A percentile compares a stretch with the other conserved stretches of the same genome.
Conservation (phyloP, 2,329 filamentous ascomycete genomes). For the Chaetomium sp. region DNA sequence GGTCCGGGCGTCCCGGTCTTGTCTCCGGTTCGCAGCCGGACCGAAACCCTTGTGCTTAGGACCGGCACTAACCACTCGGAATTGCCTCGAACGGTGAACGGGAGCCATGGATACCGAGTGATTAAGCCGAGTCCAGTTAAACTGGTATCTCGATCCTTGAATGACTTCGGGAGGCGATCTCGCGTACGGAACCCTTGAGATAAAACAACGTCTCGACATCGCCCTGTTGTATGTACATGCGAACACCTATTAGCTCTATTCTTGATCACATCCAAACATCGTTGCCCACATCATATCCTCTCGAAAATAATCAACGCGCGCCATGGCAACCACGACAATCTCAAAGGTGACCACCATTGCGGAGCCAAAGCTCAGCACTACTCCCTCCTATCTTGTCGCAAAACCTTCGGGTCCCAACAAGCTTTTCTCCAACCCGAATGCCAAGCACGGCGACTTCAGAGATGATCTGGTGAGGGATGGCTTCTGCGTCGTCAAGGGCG, state of each 20-base stretch:
- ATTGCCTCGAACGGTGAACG: neutral
- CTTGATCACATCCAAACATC: neutral
- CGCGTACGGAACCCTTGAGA: neutral
- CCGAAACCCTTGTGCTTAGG: neutral
- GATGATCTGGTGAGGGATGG: slow-evolving; percentile 8
- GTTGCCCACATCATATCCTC: too few relatives aligned
- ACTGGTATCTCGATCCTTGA: neutral
- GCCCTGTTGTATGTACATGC: too few relatives aligned
- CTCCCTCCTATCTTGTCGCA: neutral
- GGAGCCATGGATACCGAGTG: neutral
- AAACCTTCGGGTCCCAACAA: slow-evolving; percentile 14
- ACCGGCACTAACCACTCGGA: neutral
- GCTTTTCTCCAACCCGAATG: slow-evolving; percentile 4
- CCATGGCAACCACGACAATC: slow-evolving; percentile 14
- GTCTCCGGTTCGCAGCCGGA: neutral
- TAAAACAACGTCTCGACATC: neutral
- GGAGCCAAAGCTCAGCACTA: neutral
- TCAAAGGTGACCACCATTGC: neutral
- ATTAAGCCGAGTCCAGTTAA: neutral
- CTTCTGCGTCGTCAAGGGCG: slow-evolving; percentile 17
- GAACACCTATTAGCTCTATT: neutral
- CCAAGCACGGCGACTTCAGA: slow-evolving; percentile 13
- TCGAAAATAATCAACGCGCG: neutral
- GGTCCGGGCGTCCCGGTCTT: too few relatives aligned
- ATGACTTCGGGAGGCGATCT: neutral